Evolutionary conservation across 345 rosid genomes (phyloP).

Genomic region (Xanthoceras sorbifolium): DNA sequence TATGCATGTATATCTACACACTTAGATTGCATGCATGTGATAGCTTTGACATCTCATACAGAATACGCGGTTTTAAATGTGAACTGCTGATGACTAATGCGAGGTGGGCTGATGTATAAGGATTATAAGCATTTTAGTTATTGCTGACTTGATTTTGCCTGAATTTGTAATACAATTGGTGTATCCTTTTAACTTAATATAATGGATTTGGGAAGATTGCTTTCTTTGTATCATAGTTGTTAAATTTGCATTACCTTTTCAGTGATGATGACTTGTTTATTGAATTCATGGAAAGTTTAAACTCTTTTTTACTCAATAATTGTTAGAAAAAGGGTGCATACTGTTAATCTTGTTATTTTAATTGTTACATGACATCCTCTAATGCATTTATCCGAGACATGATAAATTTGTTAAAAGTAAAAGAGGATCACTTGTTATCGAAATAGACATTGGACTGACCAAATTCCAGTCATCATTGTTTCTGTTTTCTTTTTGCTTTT

Average conservation of each 20-base stretch:
- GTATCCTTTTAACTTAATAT: background rate
- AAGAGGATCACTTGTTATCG: background rate
- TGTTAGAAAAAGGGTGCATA: background rate
- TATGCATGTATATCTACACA: background rate
- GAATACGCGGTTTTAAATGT: background rate
- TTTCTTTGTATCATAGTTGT: background rate
- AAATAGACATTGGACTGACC: background rate
- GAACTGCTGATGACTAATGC: background rate
- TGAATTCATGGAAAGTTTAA: conserved; percentile 1
- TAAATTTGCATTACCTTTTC: background rate
- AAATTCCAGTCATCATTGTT: background rate
- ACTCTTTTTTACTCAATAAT: background rate
- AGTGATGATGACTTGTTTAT: background rate
- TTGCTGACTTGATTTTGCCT: background rate
- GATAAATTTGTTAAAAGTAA: background rate
- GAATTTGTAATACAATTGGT: background rate
- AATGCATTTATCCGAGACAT: background rate
- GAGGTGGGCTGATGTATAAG: background rate
- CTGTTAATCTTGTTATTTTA: background rate
- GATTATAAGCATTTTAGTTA: background rate
- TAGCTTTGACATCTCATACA: background rate
- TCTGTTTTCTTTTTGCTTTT: background rate
- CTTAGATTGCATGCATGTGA: background rate
- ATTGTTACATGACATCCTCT: background rate
- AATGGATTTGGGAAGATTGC: background rate